Conservation (phyloP, 2,329 filamentous ascomycete species). For the Talaromyces sp. region DNA sequence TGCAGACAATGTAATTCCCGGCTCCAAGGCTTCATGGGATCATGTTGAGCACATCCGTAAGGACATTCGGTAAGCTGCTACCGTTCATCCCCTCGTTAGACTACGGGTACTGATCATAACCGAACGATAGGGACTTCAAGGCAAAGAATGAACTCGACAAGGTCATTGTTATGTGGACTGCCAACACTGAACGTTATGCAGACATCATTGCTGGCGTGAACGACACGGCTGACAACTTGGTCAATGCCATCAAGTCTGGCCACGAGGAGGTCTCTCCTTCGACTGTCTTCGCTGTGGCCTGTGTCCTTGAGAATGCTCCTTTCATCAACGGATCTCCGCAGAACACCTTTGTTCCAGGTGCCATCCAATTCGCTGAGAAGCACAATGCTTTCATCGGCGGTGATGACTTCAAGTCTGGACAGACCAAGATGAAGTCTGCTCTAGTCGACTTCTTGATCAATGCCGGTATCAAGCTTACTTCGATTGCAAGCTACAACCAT, state of each 20-base stretch:
- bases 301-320: constrained; percentile 79
- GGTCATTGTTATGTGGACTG: constrained; percentile 96
- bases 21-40: constrained; percentile 74
- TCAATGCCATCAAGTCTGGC: constrained; percentile 78
- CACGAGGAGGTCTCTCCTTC: constrained; percentile 92
- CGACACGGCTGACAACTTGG: constrained; percentile 90
- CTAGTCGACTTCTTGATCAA: constrained; percentile 98
- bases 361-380: constrained; percentile 80
- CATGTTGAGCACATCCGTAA: constrained; percentile 91
- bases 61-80: constrained; percentile 67
- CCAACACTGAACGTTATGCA: constrained; percentile 96
- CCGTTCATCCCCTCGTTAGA: no score
- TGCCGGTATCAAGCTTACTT: constrained; percentile 96
- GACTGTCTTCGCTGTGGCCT: constrained; percentile 91
- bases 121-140: constrained; percentile 72
- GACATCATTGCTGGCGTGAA: constrained; percentile 85
- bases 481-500: constrained; percentile 98
- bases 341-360: constrained; percentile 96
- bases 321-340: constrained; percentile 99
- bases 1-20: constrained; percentile 82
- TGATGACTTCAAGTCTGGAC: constrained; percentile 99
- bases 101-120: not conserved
- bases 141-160: constrained; percentile 77
- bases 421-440: constrained; percentile 99
- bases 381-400: constrained; percentile 89